Conservation (phyloP, 129 eudicot genomes). For the Saussurea involucrata region DNA sequence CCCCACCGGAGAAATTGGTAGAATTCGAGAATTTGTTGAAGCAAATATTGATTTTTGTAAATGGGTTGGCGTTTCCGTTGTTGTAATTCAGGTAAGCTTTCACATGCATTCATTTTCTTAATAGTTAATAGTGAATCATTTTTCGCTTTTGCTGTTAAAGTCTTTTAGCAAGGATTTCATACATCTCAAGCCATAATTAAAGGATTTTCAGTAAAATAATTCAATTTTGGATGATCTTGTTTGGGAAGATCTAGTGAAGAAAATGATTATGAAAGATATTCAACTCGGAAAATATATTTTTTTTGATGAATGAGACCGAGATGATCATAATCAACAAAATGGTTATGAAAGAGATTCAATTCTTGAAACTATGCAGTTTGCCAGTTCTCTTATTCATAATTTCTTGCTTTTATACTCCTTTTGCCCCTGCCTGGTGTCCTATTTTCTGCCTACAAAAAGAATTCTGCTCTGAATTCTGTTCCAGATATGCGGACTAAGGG, state of each 20-base stretch:
- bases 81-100: conserved; percentile 54
- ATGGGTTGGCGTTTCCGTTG: conserved; percentile 67
- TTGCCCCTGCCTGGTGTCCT: no score
- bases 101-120: background rate
- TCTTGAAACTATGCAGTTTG: background rate
- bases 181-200: background rate
- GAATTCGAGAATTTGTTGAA: conserved; percentile 48
- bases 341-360: background rate
- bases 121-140: background rate
- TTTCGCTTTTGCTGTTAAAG: background rate
- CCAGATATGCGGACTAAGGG: no score
- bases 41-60: conserved; percentile 53
- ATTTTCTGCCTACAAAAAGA: no score
- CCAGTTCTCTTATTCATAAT: no score
- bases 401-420: no score
- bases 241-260: background rate
- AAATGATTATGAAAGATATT: background rate
- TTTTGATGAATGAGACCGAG: background rate
- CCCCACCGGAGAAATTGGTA: conserved; percentile 71
- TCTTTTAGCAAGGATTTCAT: background rate
- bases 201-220: background rate
- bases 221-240: background rate
- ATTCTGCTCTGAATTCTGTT: no score
- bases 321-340: background rate
- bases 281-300: background rate